phyloP scores from a whole-genome alignment of 768 basidiomycete species.

The Auricularia auricula-judae region DNA sequence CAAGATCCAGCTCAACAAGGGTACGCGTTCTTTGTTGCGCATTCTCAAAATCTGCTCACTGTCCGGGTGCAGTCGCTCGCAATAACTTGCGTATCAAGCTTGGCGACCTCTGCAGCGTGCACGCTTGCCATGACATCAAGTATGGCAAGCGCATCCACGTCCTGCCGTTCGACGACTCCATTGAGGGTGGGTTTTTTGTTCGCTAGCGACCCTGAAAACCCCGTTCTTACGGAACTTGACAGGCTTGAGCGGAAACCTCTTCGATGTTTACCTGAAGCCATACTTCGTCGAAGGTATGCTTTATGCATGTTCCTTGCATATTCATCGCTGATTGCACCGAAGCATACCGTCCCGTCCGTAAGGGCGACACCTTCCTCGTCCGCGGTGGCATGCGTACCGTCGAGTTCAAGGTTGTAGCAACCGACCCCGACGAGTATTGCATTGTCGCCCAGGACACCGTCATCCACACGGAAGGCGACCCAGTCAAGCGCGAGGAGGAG shows the following conservation, averaged over 20 bases:
- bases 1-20: conserved; percentile 95
- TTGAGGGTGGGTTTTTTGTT: conserved; percentile 52
- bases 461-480: conserved; percentile 96
- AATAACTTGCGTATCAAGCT: conserved; percentile 98
- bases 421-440: conserved; percentile 95
- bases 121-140: conserved; percentile 95
- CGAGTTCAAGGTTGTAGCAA: conserved; percentile 98
- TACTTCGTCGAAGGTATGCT: conserved; percentile 89
- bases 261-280: conserved; percentile 95
- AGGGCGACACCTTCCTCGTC: conserved; percentile 98
- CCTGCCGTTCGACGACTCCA: conserved; percentile 94
- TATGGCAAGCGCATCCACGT: conserved; percentile 98
- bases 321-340: conserved; percentile 6
- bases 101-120: conserved; percentile 91
- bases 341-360: conserved; percentile 92
- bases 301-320: not conserved
- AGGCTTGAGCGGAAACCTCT: conserved; percentile 88
- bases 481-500: conserved; percentile 97
- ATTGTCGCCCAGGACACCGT: conserved; percentile 99
- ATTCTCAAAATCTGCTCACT: not conserved
- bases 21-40: conserved; percentile 15
- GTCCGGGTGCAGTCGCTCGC: conserved; percentile 62
- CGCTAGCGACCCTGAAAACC: too few species aligned
- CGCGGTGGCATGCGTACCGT: conserved; percentile 97
- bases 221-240: not conserved